Evolutionary conservation across 129 eudicot species (phyloP).

Genomic region (Helichrysum umbraculigerum): DNA sequence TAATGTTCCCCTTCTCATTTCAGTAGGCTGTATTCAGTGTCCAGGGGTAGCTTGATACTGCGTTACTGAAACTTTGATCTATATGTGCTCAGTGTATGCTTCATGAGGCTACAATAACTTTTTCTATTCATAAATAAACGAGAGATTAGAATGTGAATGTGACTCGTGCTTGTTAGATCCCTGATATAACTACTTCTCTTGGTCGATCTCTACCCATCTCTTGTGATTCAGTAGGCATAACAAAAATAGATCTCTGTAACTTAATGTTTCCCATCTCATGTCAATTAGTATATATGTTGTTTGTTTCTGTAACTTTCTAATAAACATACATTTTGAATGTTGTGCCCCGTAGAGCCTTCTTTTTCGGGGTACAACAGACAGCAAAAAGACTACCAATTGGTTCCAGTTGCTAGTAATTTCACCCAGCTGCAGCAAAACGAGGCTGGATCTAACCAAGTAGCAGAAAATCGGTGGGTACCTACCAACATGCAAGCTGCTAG

Average conservation of each 20-base stretch:
- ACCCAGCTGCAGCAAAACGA: too few relatives aligned
- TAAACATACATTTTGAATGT: not conserved
- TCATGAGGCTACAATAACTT: not conserved
- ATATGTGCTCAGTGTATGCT: not conserved
- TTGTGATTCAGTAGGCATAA: not conserved
- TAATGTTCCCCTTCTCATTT: not conserved
- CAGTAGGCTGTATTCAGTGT: not conserved
- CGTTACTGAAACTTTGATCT: not conserved
- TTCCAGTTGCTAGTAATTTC: too few relatives aligned
- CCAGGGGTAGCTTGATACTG: not conserved
- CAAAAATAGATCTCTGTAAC: too few relatives aligned
- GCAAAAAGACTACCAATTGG: not conserved
- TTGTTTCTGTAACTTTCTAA: not conserved
- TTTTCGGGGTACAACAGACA: not conserved
- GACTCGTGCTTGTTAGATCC: not conserved
- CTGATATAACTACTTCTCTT: not conserved
- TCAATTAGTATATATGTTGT: not conserved
- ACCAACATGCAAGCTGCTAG: too few relatives aligned
- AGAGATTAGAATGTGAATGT: not conserved
- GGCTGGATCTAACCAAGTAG: too few relatives aligned
- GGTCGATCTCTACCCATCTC: not conserved
- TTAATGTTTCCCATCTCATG: too few relatives aligned
- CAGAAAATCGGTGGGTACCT: too few relatives aligned
- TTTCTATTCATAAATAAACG: not conserved
- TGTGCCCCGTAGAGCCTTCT: conserved; percentile 18